Evolutionary conservation across 2,329 filamentous ascomycete genomes (phyloP), one percentile per base, ranked within the genome.

Genomic region (Hypoxylon sp.): DNA sequence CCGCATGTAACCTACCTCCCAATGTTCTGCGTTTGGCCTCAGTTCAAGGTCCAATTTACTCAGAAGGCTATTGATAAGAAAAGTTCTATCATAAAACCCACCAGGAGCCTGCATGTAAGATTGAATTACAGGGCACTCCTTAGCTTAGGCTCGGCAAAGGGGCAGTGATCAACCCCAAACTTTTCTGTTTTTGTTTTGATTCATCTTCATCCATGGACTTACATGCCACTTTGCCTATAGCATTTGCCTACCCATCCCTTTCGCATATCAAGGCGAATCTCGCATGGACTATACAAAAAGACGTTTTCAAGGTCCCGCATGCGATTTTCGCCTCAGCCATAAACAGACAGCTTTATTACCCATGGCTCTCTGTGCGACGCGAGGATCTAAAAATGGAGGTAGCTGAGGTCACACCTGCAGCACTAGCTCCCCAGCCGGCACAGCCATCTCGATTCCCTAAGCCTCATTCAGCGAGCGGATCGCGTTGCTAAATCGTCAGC

Each of bases 121-220:
- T 68, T 70, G 61, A 58, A 59, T 64, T 53, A 19, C 58, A 68
- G 61, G 65, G 54, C 56, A 65, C 31, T 47, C 32, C 56, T 56
- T 65, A 57, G 61, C 57, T 39, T 53, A 61, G 52, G 50, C 64
- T 55, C 15, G 50, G 46, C 27, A 65, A 62, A 51, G 68, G 48
- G 62, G 62, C 59, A 58, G 56, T 68, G 62, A 68, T 70, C 55
- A 61, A 55, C 62, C 37, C 39, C 24, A 29, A 35, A 17, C 59
- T 60, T 44, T 59, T 58, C 37, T 19, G 31, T 63, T 63, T 56
- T 55, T 54, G 52, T 59, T 53, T 52, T 29, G 35, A 62, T 24
- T n/a, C 17, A 53, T 59, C 56, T 54, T 48, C 35, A 57, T 44
- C 50, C 44, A 48, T 59, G 24, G 42, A 60, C 19, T 37, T 19